Evolutionary conservation across 495 filamentous ascomycete genomes (phyloP).

Genomic region (Penicilliopsis zonata): DNA sequence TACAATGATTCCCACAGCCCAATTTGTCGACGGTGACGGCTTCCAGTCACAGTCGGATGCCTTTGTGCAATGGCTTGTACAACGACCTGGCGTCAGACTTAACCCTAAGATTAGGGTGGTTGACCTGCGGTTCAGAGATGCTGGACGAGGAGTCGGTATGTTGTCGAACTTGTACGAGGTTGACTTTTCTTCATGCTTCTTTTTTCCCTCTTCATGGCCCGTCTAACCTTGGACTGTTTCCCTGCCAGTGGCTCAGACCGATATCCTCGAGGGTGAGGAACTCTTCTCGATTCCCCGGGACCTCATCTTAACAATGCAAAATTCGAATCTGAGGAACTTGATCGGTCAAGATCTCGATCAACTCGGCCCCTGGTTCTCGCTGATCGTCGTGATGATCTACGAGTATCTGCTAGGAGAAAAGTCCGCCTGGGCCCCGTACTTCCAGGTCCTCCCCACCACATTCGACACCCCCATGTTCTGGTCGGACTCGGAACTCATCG

Average conservation of each 20-base stretch:
- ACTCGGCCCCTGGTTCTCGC: conserved; percentile 42
- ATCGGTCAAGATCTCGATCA: conserved; percentile 31
- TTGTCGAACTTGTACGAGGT: conserved; percentile 5
- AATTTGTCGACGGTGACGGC: conserved; percentile 25
- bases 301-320: conserved; percentile 40
- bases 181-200: conserved; percentile 1
- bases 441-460: conserved; percentile 60
- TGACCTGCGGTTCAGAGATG: conserved; percentile 37
- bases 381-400: conserved; percentile 74
- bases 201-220: conserved; percentile 3
- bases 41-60: conserved; percentile 35
- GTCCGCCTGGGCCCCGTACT: conserved; percentile 70
- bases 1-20: conserved; percentile 27
- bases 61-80: conserved; percentile 44
- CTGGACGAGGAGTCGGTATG: conserved; percentile 52
- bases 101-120: conserved; percentile 42
- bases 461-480: conserved; percentile 94
- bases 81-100: conserved; percentile 36
- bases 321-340: conserved; percentile 33
- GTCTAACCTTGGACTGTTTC: conserved; percentile 13
- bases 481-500: conserved; percentile 53
- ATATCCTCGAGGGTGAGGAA: conserved; percentile 50
- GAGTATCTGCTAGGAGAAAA: conserved; percentile 50
- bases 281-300: conserved; percentile 52
- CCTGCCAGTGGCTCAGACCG: conserved; percentile 34